Conservation (phyloP, 768 basidiomycete species). For the Amanita exitialis region DNA sequence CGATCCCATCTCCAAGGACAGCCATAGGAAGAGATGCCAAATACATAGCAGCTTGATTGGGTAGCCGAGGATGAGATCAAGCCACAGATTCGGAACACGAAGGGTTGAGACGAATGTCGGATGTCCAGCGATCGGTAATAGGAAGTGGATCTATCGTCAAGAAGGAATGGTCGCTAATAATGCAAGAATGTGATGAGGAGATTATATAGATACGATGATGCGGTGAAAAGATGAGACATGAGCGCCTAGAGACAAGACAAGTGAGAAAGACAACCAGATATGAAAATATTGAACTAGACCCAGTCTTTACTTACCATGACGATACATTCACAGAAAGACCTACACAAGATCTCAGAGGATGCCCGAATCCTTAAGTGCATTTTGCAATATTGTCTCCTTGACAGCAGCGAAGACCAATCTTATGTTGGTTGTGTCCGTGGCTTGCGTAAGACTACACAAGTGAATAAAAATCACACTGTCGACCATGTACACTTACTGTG, state of each 20-base stretch:
- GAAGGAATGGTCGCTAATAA: neutral
- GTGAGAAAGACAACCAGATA: neutral
- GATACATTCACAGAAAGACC: slow-evolving; percentile 12
- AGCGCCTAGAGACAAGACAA: neutral
- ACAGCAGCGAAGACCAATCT: slow-evolving; percentile 77
- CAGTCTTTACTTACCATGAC: neutral
- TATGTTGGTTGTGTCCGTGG: slow-evolving; percentile 83
- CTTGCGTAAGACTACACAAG: slow-evolving; percentile 66
- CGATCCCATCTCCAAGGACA: neutral
- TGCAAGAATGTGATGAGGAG: neutral
- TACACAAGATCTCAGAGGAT: slow-evolving; percentile 36
- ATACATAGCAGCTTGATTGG: neutral
- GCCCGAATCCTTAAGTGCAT: slow-evolving; percentile 77
- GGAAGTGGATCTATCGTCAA: neutral
- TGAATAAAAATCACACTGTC: neutral
- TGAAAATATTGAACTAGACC: neutral
- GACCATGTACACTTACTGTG: slow-evolving; percentile 49
- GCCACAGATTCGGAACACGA: no score
- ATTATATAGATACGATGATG: neutral
- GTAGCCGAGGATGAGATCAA: neutral
- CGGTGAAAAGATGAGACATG: neutral
- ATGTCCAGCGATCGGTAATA: no score
- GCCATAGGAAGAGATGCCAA: neutral
- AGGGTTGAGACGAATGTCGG: no score
- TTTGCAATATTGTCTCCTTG: slow-evolving; percentile 90